phyloP scores from a whole-genome alignment of 1,139 yeast genomes.

The Wickerhamomyces sp. region DNA sequence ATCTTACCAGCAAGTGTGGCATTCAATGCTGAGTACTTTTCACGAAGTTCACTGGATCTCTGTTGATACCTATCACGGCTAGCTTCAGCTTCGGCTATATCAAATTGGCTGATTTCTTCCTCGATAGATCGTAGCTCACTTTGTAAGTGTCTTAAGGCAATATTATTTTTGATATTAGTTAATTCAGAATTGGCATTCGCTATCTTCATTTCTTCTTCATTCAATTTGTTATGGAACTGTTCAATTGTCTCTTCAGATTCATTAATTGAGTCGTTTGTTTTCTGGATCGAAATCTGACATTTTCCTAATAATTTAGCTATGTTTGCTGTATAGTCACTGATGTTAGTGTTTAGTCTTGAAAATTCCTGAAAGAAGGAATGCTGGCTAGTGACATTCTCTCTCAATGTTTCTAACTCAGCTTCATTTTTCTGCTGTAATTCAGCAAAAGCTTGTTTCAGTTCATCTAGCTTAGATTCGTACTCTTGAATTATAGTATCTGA shows the following conservation, averaged over 20 bases:
- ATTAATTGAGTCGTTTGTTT: constrained; percentile 19
- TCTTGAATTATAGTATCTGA: constrained; percentile 14
- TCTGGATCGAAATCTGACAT: constrained; percentile 26
- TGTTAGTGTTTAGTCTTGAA: constrained; percentile 7
- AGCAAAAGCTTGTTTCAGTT: constrained; percentile 9
- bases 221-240: constrained; percentile 25
- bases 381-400: constrained; percentile 3
- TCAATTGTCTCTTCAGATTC: constrained; percentile 49
- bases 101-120: constrained; percentile 36
- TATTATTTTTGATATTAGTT: constrained; percentile 49
- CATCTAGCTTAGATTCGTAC: constrained; percentile 14
- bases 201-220: constrained; percentile 34
- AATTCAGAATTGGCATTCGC: constrained; percentile 48
- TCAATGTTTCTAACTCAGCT: constrained; percentile 5
- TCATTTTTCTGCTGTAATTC: constrained; percentile 9
- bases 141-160: constrained; percentile 44
- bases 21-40: constrained; percentile 51
- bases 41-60: constrained; percentile 51
- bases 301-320: constrained; percentile 32
- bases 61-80: constrained; percentile 62
- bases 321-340: constrained; percentile 7
- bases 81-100: constrained; percentile 59
- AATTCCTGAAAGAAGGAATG: constrained; percentile 9
- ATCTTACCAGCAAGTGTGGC: constrained; percentile 70
- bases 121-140: constrained; percentile 32